These are phyloP conservation scores for Filobasidium wieringae DNA, from an alignment of 768 basidiomycete genomes.

Conservation along the genomic window DNA sequence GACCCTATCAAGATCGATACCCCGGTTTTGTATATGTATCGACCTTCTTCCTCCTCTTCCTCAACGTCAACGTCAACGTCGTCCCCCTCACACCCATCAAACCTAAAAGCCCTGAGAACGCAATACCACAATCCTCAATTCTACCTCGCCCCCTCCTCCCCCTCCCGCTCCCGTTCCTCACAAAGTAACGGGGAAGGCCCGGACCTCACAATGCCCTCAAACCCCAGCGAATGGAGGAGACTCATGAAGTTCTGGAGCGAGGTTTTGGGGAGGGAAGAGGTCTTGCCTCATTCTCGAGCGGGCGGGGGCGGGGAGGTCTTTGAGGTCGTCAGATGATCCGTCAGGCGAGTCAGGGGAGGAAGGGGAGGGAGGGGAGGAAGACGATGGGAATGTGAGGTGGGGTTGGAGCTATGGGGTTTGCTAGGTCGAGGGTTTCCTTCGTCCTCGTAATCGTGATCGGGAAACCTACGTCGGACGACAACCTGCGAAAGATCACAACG, in stretches of 20 bases:
- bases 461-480: too few species aligned
- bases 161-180: conserved; percentile 3
- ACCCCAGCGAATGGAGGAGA: conserved; percentile 27
- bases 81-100: not conserved
- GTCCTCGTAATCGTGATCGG: too few species aligned
- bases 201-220: conserved; percentile 27
- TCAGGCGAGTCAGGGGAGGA: too few species aligned
- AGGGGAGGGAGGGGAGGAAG: too few species aligned
- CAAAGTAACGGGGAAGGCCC: conserved; percentile 11
- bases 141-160: not conserved
- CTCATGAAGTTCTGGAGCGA: conserved; percentile 37
- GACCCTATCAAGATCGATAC: conserved; percentile 14
- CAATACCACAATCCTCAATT: not conserved
- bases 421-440: too few species aligned
- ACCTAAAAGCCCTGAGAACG: not conserved
- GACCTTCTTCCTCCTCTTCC: not conserved
- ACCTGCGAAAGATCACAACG: too few species aligned
- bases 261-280: conserved; percentile 24
- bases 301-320: conserved; percentile 30
- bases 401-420: too few species aligned
- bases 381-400: too few species aligned
- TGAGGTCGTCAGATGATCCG: conserved; percentile 28
- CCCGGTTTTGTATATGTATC: conserved; percentile 24
- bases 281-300: conserved; percentile 20
- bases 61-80: not conserved